Evolutionary conservation across 148 eudicot genomes (phyloP).

Genomic region (Rhododendron henanense): DNA sequence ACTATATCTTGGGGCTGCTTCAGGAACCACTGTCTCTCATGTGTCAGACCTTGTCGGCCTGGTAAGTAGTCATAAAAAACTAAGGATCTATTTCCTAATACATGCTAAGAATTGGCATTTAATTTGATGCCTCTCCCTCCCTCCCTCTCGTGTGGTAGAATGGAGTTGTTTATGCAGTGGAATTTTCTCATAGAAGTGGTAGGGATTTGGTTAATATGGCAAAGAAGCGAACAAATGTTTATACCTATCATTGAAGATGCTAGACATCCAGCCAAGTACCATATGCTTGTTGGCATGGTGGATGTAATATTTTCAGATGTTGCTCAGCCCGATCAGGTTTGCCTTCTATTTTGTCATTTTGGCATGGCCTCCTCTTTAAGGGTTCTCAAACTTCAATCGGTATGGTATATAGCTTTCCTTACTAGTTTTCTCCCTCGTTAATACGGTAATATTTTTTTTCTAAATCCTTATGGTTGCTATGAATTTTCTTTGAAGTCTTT

Average conservation of each 20-base stretch:
- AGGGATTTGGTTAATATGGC: constrained; percentile 89
- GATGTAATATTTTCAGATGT: constrained; percentile 88
- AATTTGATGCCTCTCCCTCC: neutral
- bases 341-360: neutral
- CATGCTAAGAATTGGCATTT: neutral
- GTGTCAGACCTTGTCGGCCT: constrained; percentile 80
- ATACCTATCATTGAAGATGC: constrained; percentile 93
- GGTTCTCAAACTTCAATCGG: too few relatives aligned
- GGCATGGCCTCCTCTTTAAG: too few relatives aligned
- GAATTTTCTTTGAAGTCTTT: too few relatives aligned
- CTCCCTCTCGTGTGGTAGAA: constrained; percentile 22
- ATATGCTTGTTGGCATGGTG: constrained; percentile 86
- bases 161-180: constrained; percentile 79
- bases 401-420: too few relatives aligned
- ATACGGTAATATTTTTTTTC: too few relatives aligned
- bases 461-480: too few relatives aligned
- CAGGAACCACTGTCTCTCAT: constrained; percentile 88
- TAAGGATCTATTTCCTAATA: neutral
- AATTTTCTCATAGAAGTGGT: constrained; percentile 89
- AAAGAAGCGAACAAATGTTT: constrained; percentile 73
- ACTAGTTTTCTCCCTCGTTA: too few relatives aligned
- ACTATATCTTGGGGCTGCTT: neutral
- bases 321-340: constrained; percentile 93
- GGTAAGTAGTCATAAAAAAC: constrained; percentile 30
- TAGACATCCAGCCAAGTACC: constrained; percentile 78